Evolutionary conservation across 192 early-diverging fungal genomes (phyloP).

Genomic region (Coemansia sp.): DNA sequence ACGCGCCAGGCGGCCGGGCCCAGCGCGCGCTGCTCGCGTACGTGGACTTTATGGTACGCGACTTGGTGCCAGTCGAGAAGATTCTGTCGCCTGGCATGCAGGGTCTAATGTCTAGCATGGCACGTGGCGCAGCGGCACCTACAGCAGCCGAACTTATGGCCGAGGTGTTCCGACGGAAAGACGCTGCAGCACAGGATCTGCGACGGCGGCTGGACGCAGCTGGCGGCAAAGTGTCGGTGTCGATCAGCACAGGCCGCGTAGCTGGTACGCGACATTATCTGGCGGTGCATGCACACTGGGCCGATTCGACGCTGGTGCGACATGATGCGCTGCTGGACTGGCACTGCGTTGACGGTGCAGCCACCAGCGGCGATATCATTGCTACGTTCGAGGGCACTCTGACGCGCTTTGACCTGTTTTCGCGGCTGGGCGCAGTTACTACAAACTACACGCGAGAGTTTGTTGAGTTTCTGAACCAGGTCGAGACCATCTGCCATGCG

Average conservation of each 20-base stretch:
- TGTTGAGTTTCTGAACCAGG: constrained; percentile 54
- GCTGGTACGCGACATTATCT: constrained; percentile 24
- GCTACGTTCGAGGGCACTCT: constrained; percentile 46
- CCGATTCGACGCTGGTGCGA: constrained; percentile 28
- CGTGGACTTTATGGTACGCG: constrained; percentile 48
- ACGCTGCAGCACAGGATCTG: constrained; percentile 6
- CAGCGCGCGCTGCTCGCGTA: constrained; percentile 35
- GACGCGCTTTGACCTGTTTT: constrained; percentile 33
- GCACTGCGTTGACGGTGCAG: constrained; percentile 36
- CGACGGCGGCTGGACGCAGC: constrained; percentile 25
- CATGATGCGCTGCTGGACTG: constrained; percentile 43
- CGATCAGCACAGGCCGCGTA: constrained; percentile 33
- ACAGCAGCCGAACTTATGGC: constrained; percentile 22
- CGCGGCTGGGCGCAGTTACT: constrained; percentile 32
- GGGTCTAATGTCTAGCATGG: constrained; percentile 33
- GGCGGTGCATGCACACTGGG: constrained; percentile 46
- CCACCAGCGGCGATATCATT: constrained; percentile 47
- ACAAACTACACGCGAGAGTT: constrained; percentile 53
- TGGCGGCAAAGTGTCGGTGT: constrained; percentile 32
- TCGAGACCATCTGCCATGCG: constrained; percentile 49
- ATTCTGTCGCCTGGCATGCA: constrained; percentile 49
- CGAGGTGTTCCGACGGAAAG: constrained; percentile 28
- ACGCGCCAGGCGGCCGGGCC: background rate
- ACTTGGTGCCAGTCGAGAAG: constrained; percentile 34
- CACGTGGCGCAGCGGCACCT: constrained; percentile 21